Evolutionary conservation across 2,329 filamentous ascomycete species (phyloP), one percentile per base, ranked within the genome.

Genomic region (Colletotrichum filicis): DNA sequence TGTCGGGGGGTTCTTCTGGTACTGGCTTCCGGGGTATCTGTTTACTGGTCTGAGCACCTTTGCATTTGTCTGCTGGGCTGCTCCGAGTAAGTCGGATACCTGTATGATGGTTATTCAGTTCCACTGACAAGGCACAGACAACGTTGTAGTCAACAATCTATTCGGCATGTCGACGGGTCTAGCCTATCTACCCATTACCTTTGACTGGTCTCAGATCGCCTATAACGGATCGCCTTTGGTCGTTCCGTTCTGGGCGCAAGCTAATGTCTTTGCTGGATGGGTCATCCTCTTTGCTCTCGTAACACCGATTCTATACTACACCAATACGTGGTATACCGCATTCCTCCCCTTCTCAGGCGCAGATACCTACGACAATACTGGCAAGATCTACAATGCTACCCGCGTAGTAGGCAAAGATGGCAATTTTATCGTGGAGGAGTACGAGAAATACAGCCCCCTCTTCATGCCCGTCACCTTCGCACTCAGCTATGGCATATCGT

Each of bases 81-180:
- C 81, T 0, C 84, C 84, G 22, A 73, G 70, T 73, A 11, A 19
- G 70, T 73, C 7, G 22, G 1, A 22, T 78, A 77, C 28, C 22
- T 69, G 14, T 59, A 79, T 14, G 64, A 62, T 30, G 65, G 73
- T 19, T 65, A 77, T 28, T 74, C 76, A 19, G 9, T 8, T 16
- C 49, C 24, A 11, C 68, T 71, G 7, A 71, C 28, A 1, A 0
- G n/a, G 9, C 35, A 5, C 6, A 73, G 70, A 94, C 60, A 94
- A 89, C 72, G 85, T 89, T 0, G 83, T 93, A 9, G 82, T 95
- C 42, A 95, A 95, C 75, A 92, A 95, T 79, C 78, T 95, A 0
- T 95, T 95, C 76, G 81, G 81, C 26, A 77, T 78, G 52, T 76
- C 76, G 26, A 79, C 77, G 4, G 80, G 80, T 1, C 58, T 82